A percentile compares a stretch with the other conserved stretches of the same genome.
phyloP scores from a whole-genome alignment of 2,329 filamentous ascomycete genomes.

The Zymoseptoria brevis region DNA sequence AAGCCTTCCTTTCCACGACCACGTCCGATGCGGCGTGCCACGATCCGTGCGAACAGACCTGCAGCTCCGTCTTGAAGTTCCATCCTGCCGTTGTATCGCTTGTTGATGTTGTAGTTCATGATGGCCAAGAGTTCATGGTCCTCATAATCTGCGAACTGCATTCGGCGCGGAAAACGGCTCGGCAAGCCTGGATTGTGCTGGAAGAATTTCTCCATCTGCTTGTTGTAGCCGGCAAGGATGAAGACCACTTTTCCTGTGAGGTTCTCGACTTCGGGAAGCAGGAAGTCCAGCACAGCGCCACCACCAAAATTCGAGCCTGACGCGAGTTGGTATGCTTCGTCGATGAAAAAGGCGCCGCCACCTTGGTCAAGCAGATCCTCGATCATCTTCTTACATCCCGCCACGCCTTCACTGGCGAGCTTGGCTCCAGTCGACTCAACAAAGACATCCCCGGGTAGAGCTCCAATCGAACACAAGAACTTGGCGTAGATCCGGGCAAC shows the following conservation, averaged over 20 bases:
- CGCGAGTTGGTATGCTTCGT: conserved; percentile 69
- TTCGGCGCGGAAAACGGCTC: conserved; percentile 58
- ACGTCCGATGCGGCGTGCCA: conserved; percentile 52
- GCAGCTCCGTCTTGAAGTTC: conserved; percentile 48
- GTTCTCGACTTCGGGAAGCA: conserved; percentile 67
- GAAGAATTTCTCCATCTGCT: conserved; percentile 70
- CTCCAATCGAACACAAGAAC: conserved; percentile 55
- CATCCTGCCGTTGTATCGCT: conserved; percentile 50
- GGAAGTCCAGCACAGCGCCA: conserved; percentile 57
- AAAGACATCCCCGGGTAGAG: conserved; percentile 53
- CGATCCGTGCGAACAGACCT: conserved; percentile 59
- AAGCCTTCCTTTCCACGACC: conserved; percentile 60
- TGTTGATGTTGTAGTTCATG: conserved; percentile 46
- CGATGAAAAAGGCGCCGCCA: conserved; percentile 67
- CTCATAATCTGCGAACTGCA: conserved; percentile 62
- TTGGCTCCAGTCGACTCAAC: conserved; percentile 61
- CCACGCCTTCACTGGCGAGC: conserved; percentile 55
- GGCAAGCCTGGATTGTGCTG: conserved; percentile 63
- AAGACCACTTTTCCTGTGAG: conserved; percentile 61
- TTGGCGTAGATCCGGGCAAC: conserved; percentile 63
- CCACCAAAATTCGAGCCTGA: conserved; percentile 52
- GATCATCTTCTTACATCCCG: conserved; percentile 50
- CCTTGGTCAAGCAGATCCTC: conserved; percentile 49
- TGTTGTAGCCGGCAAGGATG: conserved; percentile 64
- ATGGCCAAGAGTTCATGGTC: conserved; percentile 59